Conservation (phyloP, 306 rosid species). For the Quercus robur region DNA sequence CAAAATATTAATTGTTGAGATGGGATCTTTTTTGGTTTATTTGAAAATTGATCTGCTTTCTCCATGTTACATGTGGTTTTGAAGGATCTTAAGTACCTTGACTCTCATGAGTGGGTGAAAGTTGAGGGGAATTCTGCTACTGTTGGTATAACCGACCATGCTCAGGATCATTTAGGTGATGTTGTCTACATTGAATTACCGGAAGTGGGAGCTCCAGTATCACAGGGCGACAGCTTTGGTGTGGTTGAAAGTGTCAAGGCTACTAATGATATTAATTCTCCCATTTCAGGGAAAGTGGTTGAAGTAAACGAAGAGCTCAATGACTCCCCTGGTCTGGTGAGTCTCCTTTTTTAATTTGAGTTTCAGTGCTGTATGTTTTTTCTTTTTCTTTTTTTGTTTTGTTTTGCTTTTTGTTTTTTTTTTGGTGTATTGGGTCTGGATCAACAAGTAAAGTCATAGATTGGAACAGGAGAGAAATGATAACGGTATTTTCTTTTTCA, state of each 20-base stretch:
- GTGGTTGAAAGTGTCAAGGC: slow-evolving; percentile 98
- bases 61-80: slow-evolving; percentile 39
- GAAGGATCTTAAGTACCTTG: slow-evolving; percentile 75
- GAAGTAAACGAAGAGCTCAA: slow-evolving; percentile 68
- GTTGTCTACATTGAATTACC: slow-evolving; percentile 90
- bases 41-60: background rate
- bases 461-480: background rate
- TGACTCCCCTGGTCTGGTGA: slow-evolving; percentile 83
- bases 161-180: slow-evolving; percentile 93
- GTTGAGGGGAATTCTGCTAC: slow-evolving; percentile 84
- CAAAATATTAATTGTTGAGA: background rate
- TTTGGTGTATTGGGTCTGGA: background rate
- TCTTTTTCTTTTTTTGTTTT: too few relatives aligned
- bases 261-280: slow-evolving; percentile 70
- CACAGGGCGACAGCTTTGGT: slow-evolving; percentile 70
- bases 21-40: background rate
- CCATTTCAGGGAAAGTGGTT: slow-evolving; percentile 74
- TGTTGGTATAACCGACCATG: slow-evolving; percentile 87
- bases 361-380: background rate
- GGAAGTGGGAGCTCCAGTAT: slow-evolving; percentile 59
- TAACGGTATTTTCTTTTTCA: background rate
- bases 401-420: fast-evolving
- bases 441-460: background rate
- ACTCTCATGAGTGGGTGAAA: slow-evolving; percentile 90
- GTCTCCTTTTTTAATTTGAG: slow-evolving; percentile 24